Percentiles rank a stretch among this genome's conserved stretches.
Conservation (phyloP, 345 rosid genomes). For the Eucalyptus regnans region DNA sequence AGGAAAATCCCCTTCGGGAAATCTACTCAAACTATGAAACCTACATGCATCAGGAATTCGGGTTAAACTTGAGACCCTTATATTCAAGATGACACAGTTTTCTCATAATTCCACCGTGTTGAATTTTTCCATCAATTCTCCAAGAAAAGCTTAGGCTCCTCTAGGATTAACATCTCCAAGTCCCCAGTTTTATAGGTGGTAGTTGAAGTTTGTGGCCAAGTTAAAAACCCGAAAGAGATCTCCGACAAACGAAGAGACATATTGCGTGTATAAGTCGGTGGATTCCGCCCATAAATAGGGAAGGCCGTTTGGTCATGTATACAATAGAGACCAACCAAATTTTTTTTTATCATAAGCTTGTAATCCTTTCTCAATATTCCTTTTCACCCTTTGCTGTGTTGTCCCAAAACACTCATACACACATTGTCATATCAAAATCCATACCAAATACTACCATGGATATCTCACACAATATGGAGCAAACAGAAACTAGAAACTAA, state of each 20-base stretch:
- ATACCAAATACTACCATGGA: too few species aligned
- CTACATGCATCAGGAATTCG: not conserved
- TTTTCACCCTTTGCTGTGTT: too few species aligned
- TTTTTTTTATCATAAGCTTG: not conserved
- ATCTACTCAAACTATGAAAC: not conserved
- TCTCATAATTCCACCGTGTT: not conserved
- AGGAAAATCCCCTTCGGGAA: too few species aligned
- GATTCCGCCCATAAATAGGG: not conserved
- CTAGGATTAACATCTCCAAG: not conserved
- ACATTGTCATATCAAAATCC: too few species aligned
- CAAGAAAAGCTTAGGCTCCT: not conserved
- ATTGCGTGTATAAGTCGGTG: fast-evolving
- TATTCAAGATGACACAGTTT: not conserved
- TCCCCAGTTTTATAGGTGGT: fast-evolving
- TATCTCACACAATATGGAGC: not conserved
- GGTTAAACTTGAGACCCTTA: too few species aligned
- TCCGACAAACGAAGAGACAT: not conserved
- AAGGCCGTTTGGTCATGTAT: not conserved
- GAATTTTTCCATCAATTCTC: not conserved
- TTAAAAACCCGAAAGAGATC: not conserved
- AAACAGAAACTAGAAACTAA: not conserved
- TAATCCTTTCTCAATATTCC: not conserved
- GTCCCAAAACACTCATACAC: too few species aligned
- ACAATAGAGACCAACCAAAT: not conserved
- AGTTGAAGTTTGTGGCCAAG: not conserved